Base-by-base conservation (phyloP, 31 red algal species). In the Odonthalia washingtoniensis region DNA sequence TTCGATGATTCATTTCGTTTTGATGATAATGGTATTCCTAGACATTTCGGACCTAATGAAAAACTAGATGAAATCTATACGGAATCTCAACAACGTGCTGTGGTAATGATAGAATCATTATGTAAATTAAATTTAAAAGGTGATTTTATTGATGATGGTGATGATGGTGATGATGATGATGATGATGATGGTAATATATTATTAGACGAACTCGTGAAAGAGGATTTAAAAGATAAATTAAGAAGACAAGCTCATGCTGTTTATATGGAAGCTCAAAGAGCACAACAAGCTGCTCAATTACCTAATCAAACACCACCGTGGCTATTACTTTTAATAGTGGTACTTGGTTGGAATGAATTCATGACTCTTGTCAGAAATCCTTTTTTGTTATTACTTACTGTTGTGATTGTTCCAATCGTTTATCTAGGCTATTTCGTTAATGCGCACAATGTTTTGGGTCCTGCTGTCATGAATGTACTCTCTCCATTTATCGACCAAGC, bases 1-100 rank as follows among this genome's bases (percentile, higher is more conserved):
- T 99, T 99, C 74, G 95, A 99, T 52, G 94, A 99, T 68, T 46
- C 75, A 21, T 99, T 99, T 82, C 94, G 98, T 39, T 97, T 95
- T 87, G 98, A 99, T 53, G 93, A 87, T 28, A 80, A 92, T 28
- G 94, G 95, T 1, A 90, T 97, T 5, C 98, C 98, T 31, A 82
- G 98, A 2, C 78, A 90, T 46, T 99, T 95, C 76, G 90, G 88
- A 21, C 89, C 94, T 12, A 84, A 75, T 24, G 98, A 97, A 46
- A 92, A 99, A 76, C 74, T 99, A 46, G 94, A 96, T 30, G 89
- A 87, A 0, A 60, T 91, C 6, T 97, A 90, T 53, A 65, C 91
- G 16, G 85, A 74, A 41, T 94, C 98, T 32, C 70, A 81, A 4
- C 86, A 92, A 42, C 73, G 75, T 9, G 95, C 81, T 16, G 89